Conservation (phyloP, 257 asterid genomes). For the Solanum chilense region DNA sequence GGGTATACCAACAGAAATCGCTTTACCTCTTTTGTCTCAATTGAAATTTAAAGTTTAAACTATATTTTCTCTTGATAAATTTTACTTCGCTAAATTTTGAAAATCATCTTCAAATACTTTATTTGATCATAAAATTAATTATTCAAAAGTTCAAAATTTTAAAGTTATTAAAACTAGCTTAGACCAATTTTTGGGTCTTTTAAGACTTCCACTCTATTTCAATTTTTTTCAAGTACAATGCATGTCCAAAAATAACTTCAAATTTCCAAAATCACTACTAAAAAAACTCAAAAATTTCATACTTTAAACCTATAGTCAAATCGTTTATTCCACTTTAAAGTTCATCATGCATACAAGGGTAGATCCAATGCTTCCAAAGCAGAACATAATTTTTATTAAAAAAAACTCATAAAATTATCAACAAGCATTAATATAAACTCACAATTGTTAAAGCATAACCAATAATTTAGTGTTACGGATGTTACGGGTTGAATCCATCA, state of each 20-base stretch:
- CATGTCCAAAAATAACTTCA: neutral
- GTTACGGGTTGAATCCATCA: neutral
- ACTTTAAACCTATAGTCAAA: neutral
- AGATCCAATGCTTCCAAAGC: neutral
- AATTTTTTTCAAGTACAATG: neutral
- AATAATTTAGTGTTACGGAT: neutral
- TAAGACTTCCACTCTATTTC: neutral
- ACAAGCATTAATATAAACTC: neutral
- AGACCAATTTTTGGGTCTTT: neutral
- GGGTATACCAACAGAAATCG: neutral
- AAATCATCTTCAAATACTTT: neutral
- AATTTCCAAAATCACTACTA: too few relatives aligned
- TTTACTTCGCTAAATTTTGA: neutral
- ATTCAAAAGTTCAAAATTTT: neutral
- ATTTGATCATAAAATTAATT: neutral
- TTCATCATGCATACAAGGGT: neutral
- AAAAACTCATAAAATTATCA: neutral
- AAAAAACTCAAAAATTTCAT: too few relatives aligned
- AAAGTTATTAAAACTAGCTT: neutral
- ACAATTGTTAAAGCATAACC: neutral
- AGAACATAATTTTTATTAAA: neutral
- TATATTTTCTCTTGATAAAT: neutral
- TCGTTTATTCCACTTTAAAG: neutral
- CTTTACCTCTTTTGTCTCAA: neutral
- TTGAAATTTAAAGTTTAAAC: neutral